These are phyloP conservation scores for Cyamopsis tetragonoloba DNA, from an alignment of 306 rosid species.

Conservation along the genomic window DNA sequence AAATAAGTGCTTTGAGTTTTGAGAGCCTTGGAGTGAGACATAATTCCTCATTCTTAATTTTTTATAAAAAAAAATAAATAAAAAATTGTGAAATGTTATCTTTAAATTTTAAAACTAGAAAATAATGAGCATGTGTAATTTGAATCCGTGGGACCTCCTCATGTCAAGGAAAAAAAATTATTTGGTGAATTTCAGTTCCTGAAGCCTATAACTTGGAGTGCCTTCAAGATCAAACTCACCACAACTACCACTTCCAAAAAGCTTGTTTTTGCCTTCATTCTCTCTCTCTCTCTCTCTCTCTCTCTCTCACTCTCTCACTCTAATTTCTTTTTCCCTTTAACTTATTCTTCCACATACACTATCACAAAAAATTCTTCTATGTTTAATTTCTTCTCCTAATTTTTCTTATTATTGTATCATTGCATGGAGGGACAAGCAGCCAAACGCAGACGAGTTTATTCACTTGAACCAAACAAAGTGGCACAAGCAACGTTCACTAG, in stretches of 20 bases:
- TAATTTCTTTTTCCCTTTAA: neutral
- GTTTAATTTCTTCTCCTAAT: neutral
- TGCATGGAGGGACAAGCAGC: slow-evolving; percentile 37
- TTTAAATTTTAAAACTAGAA: no score
- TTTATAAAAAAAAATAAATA: no score
- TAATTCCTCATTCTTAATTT: no score
- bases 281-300: slow-evolving; percentile 10
- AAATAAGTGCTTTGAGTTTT: no score
- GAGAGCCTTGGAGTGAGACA: no score
- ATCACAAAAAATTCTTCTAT: neutral
- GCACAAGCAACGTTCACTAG: slow-evolving; percentile 41
- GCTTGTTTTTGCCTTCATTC: slow-evolving; percentile 37
- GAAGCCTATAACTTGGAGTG: slow-evolving; percentile 26
- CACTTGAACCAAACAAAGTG: slow-evolving; percentile 41
- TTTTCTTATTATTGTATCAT: neutral
- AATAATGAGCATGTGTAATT: no score
- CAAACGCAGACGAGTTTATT: slow-evolving; percentile 49
- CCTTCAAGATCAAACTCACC: slow-evolving; percentile 21
- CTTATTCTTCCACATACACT: neutral
- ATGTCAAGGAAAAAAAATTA: slow-evolving; percentile 21
- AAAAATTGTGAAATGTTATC: no score
- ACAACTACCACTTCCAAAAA: slow-evolving; percentile 19
- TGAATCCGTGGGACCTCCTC: slow-evolving; percentile 23
- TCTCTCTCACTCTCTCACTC: neutral
- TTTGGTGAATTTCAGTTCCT: slow-evolving; percentile 15